Evolutionary conservation across 2,329 filamentous ascomycete genomes (phyloP), one percentile per base, ranked within the genome.

Genomic region (Fusarium musae): DNA sequence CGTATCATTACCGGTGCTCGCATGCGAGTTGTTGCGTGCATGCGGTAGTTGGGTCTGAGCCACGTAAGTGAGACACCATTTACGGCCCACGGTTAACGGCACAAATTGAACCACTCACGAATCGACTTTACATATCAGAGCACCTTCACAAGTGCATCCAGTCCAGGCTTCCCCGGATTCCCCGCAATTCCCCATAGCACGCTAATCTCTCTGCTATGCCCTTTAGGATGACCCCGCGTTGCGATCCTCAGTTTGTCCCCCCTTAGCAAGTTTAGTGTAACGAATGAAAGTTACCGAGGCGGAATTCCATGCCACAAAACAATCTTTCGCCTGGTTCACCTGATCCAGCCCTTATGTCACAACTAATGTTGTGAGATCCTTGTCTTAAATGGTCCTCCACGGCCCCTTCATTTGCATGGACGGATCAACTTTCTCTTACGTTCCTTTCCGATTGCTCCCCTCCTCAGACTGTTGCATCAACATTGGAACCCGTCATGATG

Each of bases 201-300:
- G 50, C 50, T 53, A 53, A 16, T 39, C 19, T 37, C 12, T 28
- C 9, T 39, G 19, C 50, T 28, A 28, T 39, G 19, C 50, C 50
- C 4, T 6, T 26, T 28, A 12, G 7, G 50, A 28, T 39, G 17
- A 37, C 50, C 50, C 50, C 34, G 50, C 50, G 34, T 39, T 37
- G 12, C 13, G 23, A 37, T 53, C 17, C 34, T 37, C 50, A 53
- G 17, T 23, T n/a, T 53, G 23, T n/a, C 13, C 13, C 17, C 34
- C 50, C 17, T n/a, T 37, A n/a, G 16, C 23, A n/a, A 28, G 34
- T 53, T 39, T 28, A 26, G 34, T 28, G 26, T 28, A 23, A 39
- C 23, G 23, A 47, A 36, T 58, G 19, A 59, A 58, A 60, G 46
- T 42, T 60, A 28, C 57, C 57, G 57, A 60, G 57, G 57, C 28